phyloP scores from a whole-genome alignment of 2,329 filamentous ascomycete species.

The Kalaharituber pfeilii region DNA sequence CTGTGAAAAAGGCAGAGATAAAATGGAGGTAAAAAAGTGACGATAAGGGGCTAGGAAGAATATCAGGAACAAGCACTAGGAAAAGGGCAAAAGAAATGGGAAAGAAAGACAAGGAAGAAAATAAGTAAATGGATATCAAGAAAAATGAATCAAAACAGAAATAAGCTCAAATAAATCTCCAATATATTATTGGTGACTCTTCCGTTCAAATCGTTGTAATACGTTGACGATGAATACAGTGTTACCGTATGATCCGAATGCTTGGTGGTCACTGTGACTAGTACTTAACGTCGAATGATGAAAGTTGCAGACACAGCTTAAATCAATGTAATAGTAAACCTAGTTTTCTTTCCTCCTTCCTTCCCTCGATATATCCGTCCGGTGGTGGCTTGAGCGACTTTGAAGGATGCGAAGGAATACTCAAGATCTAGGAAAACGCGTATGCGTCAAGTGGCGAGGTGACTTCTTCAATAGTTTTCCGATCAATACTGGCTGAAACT shows the following conservation, averaged over 20 bases:
- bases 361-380: constrained; percentile 6
- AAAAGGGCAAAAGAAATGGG: constrained; percentile 7
- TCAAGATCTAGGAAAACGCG: constrained; percentile 13
- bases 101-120: constrained; percentile 8
- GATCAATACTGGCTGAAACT: constrained; percentile 9
- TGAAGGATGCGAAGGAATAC: background rate
- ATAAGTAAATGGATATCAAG: background rate
- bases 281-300: constrained; percentile 9
- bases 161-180: background rate
- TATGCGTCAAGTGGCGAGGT: constrained; percentile 13
- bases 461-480: background rate
- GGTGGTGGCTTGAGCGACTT: constrained; percentile 7
- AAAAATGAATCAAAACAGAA: background rate
- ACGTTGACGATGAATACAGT: no score
- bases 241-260: background rate
- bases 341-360: constrained; percentile 6
- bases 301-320: constrained; percentile 7
- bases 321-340: constrained; percentile 8
- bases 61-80: constrained; percentile 1
- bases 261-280: constrained; percentile 4
- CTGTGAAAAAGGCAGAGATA: constrained; percentile 1
- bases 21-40: constrained; percentile 9
- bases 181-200: no score
- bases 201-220: no score
- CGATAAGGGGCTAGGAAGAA: constrained; percentile 6